phyloP scores from a whole-genome alignment of 257 asterid species.

The Capsicum chinense region DNA sequence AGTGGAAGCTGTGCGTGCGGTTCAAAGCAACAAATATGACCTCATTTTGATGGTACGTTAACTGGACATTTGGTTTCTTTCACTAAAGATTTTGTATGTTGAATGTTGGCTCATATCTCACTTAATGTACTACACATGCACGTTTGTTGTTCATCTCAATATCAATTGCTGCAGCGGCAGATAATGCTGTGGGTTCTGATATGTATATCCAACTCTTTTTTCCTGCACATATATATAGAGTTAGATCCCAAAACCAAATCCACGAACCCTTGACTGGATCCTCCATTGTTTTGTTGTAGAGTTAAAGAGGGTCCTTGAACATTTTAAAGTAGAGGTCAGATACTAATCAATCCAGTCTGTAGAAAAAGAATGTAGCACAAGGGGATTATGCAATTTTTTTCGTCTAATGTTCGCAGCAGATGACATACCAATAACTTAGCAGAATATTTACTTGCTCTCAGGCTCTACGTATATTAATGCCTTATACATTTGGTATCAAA shows the following conservation, averaged over 20 bases:
- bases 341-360: conserved; percentile 2
- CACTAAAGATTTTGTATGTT: not conserved
- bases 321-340: not conserved
- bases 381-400: not conserved
- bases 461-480: not conserved
- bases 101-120: not conserved
- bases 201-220: not conserved
- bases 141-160: conserved; percentile 9
- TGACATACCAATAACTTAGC: not conserved
- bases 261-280: not conserved
- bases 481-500: not conserved
- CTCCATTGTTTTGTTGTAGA: not conserved
- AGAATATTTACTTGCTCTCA: not conserved
- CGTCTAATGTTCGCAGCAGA: not conserved
- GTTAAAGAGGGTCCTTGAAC: conserved; percentile 9
- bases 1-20: conserved; percentile 75
- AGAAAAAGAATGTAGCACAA: not conserved
- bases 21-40: conserved; percentile 57
- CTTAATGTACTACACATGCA: not conserved
- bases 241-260: not conserved
- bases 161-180: not conserved
- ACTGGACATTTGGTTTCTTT: not conserved
- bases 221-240: not conserved
- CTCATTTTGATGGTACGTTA: conserved; percentile 76
- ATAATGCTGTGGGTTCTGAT: not conserved